Base-by-base conservation (phyloP, 1,139 yeast genomes). In the Ashbya aceris region DNA sequence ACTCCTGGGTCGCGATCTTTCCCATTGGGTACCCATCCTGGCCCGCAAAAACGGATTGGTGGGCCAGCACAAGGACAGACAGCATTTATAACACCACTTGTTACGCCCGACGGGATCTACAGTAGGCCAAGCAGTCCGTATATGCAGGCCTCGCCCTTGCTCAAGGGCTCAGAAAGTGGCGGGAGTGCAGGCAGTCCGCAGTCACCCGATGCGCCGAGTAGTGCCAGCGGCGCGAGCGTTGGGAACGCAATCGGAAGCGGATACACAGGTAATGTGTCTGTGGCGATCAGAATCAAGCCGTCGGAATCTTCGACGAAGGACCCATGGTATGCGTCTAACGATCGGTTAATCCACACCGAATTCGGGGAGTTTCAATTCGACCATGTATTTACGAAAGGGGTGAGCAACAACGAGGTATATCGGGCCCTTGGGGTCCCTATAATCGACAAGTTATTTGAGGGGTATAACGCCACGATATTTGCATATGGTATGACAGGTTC, bases 401-500 rank as follows among this genome's bases (percentile, higher is more conserved):
- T 66, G 10, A 52, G 73, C 12, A 87, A 87, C 57, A 52, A 60
- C 6, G 73, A 73, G 27, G 84, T 89, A 1, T 89, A 83, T 58
- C 66, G 67, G 27, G 64, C 64, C 13, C 68, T 82, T 1, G 89
- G 87, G 35, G 66, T 72, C 27, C 77, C 76, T 1, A 67, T 86
- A 35, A 79, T 89, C 1, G 65, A 70, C 23, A 76, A 79, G 47
- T 79, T 85, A 44, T 67, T 86, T 49, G 79, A 80, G 30, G 96
- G 96, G 0, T 87, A 68, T 60, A 86, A 87, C 56, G 94, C 91
- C 8, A 89, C 96, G 0, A 79, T 89, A 1, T 86, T 89, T 62
- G 95, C 96, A 2, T 86, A 87, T 57, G 95, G 96, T 39, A 84
- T 84, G 89, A 86, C 97, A 0, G 97, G 97, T 0, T 85, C 96